Percentiles rank a stretch among this genome's conserved stretches.
Conservation (phyloP, 2,329 filamentous ascomycete genomes). For the Ophiostoma sp. region DNA sequence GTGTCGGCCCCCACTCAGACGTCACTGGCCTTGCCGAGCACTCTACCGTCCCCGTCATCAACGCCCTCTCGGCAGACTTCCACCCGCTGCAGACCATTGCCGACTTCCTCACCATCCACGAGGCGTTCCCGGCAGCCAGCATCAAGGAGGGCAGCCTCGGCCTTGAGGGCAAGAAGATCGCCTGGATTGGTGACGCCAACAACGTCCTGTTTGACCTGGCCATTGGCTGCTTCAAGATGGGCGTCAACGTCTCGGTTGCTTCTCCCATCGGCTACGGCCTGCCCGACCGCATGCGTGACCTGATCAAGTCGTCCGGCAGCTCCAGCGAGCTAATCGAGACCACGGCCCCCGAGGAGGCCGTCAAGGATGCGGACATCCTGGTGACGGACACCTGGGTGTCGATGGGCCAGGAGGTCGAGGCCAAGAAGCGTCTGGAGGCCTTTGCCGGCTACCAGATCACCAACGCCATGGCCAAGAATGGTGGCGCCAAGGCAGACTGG, state of each 20-base stretch:
- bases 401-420: conserved; percentile 93
- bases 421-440: conserved; percentile 66
- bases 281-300: conserved; percentile 63
- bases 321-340: conserved; percentile 68
- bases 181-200: conserved; percentile 95
- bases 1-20: conserved; percentile 72
- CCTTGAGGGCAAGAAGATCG: conserved; percentile 78
- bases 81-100: conserved; percentile 93
- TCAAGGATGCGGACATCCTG: conserved; percentile 80
- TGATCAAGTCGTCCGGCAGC: conserved; percentile 58
- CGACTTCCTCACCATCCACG: conserved; percentile 85
- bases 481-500: conserved; percentile 84
- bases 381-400: conserved; percentile 98
- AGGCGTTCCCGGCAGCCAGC: conserved; percentile 57
- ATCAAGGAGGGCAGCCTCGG: conserved; percentile 48
- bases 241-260: conserved; percentile 79
- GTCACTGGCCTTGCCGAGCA: conserved; percentile 64
- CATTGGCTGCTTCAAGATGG: conserved; percentile 80
- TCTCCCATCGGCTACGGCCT: conserved; percentile 82
- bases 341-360: conserved; percentile 72
- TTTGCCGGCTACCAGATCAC: conserved; percentile 93
- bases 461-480: conserved; percentile 71
- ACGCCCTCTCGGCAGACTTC: conserved; percentile 82
- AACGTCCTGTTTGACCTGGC: conserved; percentile 94
- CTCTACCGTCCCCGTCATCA: conserved; percentile 76